Evolutionary conservation across 352 stramenopile species (phyloP).

Genomic region (Phytophthora chlamydospora): DNA sequence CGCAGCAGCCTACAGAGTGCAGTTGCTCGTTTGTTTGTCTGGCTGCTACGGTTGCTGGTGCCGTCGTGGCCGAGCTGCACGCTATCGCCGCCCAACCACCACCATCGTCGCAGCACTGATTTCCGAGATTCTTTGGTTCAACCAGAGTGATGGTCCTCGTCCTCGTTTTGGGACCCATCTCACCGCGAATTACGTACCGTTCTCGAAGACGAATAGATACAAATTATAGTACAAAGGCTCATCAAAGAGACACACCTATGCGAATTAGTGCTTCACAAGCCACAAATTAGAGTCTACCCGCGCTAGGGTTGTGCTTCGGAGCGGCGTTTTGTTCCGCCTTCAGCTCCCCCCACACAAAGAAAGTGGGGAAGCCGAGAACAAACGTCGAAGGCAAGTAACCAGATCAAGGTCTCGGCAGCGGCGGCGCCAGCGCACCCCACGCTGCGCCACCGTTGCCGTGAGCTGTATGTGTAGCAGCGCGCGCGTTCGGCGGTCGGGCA

Average conservation of each 20-base stretch:
- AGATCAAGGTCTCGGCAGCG: conserved; percentile 3
- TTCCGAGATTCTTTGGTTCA: conserved; percentile 32
- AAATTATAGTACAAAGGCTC: conserved; percentile 1
- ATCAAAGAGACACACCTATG: background rate
- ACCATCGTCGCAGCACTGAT: conserved; percentile 23
- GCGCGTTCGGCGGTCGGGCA: conserved; percentile 3
- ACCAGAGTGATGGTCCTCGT: conserved; percentile 41
- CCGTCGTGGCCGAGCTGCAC: too few species aligned
- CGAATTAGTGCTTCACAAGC: conserved; percentile 11
- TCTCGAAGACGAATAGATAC: conserved; percentile 27
- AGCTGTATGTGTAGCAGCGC: background rate
- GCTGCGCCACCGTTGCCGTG: background rate
- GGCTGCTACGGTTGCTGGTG: too few species aligned
- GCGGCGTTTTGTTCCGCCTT: conserved; percentile 37
- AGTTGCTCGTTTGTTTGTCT: too few species aligned
- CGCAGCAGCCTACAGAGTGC: too few species aligned
- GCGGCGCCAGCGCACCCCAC: background rate
- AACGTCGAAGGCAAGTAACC: conserved; percentile 47
- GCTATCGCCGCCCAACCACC: too few species aligned
- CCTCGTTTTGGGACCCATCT: conserved; percentile 12
- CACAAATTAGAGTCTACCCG: conserved; percentile 8
- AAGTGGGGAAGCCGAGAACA: conserved; percentile 43
- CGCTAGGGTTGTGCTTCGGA: conserved; percentile 19
- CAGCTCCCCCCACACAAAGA: conserved; percentile 37
- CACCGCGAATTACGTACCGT: conserved; percentile 14